Conservation (phyloP, 2,329 filamentous ascomycete genomes). For the Monosporascus sp. region DNA sequence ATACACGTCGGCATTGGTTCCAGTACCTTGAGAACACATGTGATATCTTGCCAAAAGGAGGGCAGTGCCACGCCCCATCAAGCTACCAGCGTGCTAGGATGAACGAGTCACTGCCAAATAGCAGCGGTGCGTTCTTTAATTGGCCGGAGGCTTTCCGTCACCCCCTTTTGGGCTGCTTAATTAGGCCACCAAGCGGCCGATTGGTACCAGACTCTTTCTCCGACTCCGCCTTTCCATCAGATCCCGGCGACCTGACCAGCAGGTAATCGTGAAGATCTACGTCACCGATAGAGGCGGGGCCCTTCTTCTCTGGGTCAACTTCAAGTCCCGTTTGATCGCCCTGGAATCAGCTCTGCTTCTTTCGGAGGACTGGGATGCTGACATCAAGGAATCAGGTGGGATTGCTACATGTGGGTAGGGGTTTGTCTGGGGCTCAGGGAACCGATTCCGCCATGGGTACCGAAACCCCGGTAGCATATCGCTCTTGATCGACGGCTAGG, state of each 20-base stretch:
- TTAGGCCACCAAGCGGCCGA: too few species aligned
- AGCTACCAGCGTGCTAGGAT: too few species aligned
- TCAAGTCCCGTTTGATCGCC: constrained; percentile 15
- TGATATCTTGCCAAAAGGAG: background rate
- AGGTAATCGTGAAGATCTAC: background rate
- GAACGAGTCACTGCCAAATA: too few species aligned
- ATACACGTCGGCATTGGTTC: background rate
- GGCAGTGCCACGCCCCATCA: too few species aligned
- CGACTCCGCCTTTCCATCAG: background rate
- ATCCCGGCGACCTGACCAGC: background rate
- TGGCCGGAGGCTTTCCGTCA: too few species aligned
- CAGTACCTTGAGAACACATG: background rate
- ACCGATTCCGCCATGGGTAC: constrained; percentile 9
- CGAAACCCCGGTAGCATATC: constrained; percentile 19
- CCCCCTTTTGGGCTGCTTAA: too few species aligned
- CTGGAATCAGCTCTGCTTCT: background rate
- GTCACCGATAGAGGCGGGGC: background rate
- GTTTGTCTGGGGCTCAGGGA: constrained; percentile 4
- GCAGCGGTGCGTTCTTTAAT: too few species aligned
- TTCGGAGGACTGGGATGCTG: constrained; percentile 2
- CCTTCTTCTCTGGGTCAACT: constrained; percentile 4
- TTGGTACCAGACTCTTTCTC: too few species aligned
- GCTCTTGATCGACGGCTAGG: constrained; percentile 20
- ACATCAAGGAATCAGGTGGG: constrained; percentile 2
- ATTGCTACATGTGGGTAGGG: too few species aligned